These are phyloP conservation scores for Vicia villosa DNA, from an alignment of 306 rosid genomes.

Conservation along the genomic window DNA sequence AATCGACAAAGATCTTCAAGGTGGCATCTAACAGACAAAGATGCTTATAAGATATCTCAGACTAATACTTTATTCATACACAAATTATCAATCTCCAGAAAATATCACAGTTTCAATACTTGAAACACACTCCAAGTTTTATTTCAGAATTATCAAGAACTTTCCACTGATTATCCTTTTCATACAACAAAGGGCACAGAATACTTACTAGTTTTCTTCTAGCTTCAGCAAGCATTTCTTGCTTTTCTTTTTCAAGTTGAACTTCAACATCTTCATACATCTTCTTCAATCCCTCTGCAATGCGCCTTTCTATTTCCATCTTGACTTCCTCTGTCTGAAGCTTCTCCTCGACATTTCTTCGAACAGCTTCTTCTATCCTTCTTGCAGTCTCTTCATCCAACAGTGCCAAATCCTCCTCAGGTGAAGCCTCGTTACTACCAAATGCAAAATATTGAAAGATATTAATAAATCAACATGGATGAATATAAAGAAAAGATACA, in stretches of 20 bases:
- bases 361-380: too few species aligned
- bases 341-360: too few species aligned
- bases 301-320: constrained; percentile 60
- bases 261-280: constrained; percentile 71
- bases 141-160: constrained; percentile 6
- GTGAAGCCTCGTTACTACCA: too few species aligned
- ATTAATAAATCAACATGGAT: neutral
- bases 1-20: constrained; percentile 17
- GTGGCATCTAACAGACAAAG: constrained; percentile 3
- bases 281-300: constrained; percentile 74
- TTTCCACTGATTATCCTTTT: neutral
- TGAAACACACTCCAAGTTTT: too few species aligned
- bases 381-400: too few species aligned
- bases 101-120: too few species aligned
- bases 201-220: constrained; percentile 78
- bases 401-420: too few species aligned
- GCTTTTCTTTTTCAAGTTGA: constrained; percentile 87
- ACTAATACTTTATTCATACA: too few species aligned
- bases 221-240: constrained; percentile 78
- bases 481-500: constrained; percentile 1
- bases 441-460: constrained; percentile 40
- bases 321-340: constrained; percentile 66
- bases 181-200: constrained; percentile 3
- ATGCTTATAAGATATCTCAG: constrained; percentile 25
- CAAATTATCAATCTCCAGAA: too few species aligned